Evolutionary conservation across 495 filamentous ascomycete species (phyloP), one percentile per base, ranked within the genome.

Genomic region (Cairneyella variabilis): DNA sequence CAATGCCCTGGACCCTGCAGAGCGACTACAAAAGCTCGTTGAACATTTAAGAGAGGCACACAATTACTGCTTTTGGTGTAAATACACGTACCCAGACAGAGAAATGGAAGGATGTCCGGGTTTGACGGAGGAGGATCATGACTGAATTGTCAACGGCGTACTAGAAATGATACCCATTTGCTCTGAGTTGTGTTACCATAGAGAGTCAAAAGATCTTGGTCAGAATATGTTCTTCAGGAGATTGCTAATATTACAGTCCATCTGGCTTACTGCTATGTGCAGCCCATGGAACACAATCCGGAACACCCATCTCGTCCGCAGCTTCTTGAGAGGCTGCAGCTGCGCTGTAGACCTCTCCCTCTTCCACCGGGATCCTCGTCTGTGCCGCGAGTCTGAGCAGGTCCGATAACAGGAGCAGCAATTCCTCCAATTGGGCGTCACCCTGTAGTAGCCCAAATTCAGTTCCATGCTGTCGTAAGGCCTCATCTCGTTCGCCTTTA

Each of bases 31-130:
- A 11, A 80, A 69, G 49, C 63, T 96, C 9, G 79, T 93, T 10
- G 58, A 67, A 20, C 83, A 86, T 66, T 63, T 99, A 34, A 77
- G 92, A 20, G 72, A 83, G 25, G 79, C 75, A 59, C 76, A 88
- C 60, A 68, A 76, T 36, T 99, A 99, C 65, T 99, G 93, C 72
- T 96, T 96, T 66, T 99, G 91, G 90, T 99, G 93, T 66, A 96
- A 96, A 66, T 86, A 76, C 66, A 70, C 73, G 38, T 97, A 97
- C 62, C 74, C 78, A 48, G 83, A 85, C 43, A 76, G 65, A 14
- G 70, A 75, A 56, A 84, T 97, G 83, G 88, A 93, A 3, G 91
- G 88, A 0, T 98, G 93, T 76, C 91, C 93, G 0, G 95, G 95
- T 0, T 48, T 84, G 12, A 89, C 84, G 3, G 95, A 97, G 70